Conservation (phyloP, 2,329 filamentous ascomycete species). For the Parafenestella ontariensis region DNA sequence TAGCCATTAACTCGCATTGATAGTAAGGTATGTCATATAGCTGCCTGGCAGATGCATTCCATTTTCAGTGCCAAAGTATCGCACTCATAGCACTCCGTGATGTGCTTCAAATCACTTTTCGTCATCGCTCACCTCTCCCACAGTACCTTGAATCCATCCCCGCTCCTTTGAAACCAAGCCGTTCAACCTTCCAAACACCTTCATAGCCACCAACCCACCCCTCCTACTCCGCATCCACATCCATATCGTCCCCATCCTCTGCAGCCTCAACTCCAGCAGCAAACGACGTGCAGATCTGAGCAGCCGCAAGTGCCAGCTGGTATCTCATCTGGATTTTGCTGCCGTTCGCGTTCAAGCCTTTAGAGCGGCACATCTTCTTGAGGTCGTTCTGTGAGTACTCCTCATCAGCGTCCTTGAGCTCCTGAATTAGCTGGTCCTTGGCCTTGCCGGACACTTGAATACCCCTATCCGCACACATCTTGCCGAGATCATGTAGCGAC, state of each 20-base stretch:
- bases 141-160: slow-evolving; percentile 1
- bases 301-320: slow-evolving; percentile 34
- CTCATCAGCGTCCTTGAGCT: slow-evolving; percentile 32
- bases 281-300: slow-evolving; percentile 25
- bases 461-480: slow-evolving; percentile 29
- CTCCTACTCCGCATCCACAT: slow-evolving; percentile 5
- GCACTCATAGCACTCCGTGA: background rate
- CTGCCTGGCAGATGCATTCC: background rate
- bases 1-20: background rate
- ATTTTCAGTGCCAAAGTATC: background rate
- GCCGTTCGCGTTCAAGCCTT: slow-evolving; percentile 27
- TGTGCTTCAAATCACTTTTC: background rate
- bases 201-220: background rate
- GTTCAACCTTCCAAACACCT: background rate
- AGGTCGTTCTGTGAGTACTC: slow-evolving; percentile 25
- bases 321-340: slow-evolving; percentile 34
- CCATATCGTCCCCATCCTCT: slow-evolving; percentile 2
- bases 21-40: background rate
- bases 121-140: background rate
- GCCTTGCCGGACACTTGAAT: slow-evolving; percentile 15
- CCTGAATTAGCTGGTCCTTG: slow-evolving; percentile 28
- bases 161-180: background rate
- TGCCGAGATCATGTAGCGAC: slow-evolving; percentile 25
- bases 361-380: slow-evolving; percentile 28
- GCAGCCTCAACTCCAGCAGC: slow-evolving; percentile 10